A percentile compares a stretch with the other conserved stretches of the same genome.
phyloP scores from a whole-genome alignment of 2,329 filamentous ascomycete species.

The Diaporthe aspalathi region DNA sequence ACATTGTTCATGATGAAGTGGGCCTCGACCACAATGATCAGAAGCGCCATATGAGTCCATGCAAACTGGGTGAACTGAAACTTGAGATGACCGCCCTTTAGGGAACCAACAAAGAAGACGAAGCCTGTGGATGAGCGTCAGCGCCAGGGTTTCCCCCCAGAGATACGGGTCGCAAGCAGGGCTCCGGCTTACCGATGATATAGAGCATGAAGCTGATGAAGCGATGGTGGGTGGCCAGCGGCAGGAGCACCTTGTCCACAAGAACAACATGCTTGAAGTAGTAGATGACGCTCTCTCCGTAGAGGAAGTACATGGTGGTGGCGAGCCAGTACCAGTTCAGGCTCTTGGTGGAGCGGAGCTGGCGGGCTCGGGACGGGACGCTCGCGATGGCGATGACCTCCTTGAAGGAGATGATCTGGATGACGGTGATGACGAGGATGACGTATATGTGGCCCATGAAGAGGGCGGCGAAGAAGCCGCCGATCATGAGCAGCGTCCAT shows the following conservation, averaged over 20 bases:
- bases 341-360: conserved; percentile 92
- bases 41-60: conserved; percentile 99
- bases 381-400: conserved; percentile 98
- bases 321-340: conserved; percentile 99
- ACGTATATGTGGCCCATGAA: conserved; percentile 99
- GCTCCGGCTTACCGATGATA: conserved; percentile 80
- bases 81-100: conserved; percentile 95
- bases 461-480: conserved; percentile 88
- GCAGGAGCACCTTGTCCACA: conserved; percentile 91
- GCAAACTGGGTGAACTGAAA: conserved; percentile 99
- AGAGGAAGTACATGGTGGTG: conserved; percentile 99
- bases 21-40: conserved; percentile 96
- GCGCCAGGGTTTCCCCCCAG: background rate
- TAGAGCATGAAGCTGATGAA: conserved; percentile 99
- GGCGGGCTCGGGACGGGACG: conserved; percentile 89
- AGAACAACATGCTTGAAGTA: conserved; percentile 99
- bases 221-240: conserved; percentile 94
- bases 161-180: background rate
- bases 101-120: conserved; percentile 95
- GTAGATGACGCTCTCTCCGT: conserved; percentile 98
- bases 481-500: conserved; percentile 99
- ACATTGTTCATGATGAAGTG: conserved; percentile 99
- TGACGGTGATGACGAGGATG: conserved; percentile 88
- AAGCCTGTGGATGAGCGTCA: conserved; percentile 72
- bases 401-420: conserved; percentile 98